Evolutionary conservation across 257 asterid genomes (phyloP).

Genomic region (Solanum chiquidenum): DNA sequence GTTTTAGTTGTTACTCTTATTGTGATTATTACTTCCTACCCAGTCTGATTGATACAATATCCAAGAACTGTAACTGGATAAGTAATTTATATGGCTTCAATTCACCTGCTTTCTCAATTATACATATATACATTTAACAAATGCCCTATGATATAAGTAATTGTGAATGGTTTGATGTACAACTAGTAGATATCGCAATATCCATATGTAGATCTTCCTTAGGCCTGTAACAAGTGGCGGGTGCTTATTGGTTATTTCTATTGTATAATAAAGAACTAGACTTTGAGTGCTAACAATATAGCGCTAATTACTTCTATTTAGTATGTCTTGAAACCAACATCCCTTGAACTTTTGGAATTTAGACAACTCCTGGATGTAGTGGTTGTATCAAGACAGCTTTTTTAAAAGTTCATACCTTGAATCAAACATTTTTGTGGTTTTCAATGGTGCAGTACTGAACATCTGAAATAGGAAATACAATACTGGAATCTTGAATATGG

Average conservation of each 20-base stretch:
- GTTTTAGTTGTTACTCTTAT: background rate
- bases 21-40: background rate
- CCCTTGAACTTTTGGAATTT: background rate
- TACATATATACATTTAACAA: background rate
- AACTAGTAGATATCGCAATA: background rate
- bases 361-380: background rate
- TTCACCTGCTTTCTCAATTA: background rate
- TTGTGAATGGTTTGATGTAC: background rate
- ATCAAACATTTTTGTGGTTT: background rate
- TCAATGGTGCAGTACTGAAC: background rate
- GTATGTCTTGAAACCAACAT: background rate
- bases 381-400: background rate
- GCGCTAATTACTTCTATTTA: background rate
- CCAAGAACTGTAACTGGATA: background rate
- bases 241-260: background rate
- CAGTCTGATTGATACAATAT: background rate
- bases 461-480: background rate
- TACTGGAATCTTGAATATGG: background rate
- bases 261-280: background rate
- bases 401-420: background rate
- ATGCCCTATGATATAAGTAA: background rate
- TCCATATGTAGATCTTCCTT: background rate
- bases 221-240: background rate
- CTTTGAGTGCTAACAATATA: background rate
- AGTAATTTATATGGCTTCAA: background rate